phyloP scores from a whole-genome alignment of 208 protist genomes.

The Crithidia thermophila region DNA sequence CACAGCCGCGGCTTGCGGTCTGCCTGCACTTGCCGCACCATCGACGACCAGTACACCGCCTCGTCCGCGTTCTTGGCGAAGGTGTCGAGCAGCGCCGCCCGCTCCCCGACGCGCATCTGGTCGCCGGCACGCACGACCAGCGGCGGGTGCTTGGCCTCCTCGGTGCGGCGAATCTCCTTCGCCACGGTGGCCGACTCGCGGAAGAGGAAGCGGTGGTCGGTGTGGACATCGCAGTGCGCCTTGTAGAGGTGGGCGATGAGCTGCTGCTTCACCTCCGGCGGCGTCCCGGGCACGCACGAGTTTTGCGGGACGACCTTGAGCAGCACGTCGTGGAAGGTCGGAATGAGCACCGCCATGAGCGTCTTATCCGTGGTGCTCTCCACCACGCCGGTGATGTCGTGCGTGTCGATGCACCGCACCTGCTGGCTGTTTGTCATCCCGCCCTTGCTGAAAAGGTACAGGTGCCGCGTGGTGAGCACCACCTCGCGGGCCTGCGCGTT shows the following conservation, averaged over 20 bases:
- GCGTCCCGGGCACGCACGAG: constrained; percentile 22
- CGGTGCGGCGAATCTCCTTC: constrained; percentile 41
- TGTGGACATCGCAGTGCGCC: constrained; percentile 31
- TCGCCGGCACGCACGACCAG: constrained; percentile 16
- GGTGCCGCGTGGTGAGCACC: constrained; percentile 43
- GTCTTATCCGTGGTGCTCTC: constrained; percentile 43
- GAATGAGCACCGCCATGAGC: constrained; percentile 54
- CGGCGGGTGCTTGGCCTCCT: constrained; percentile 44
- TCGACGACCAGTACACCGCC: constrained; percentile 58
- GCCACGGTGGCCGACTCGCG: constrained; percentile 41
- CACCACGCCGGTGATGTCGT: constrained; percentile 58
- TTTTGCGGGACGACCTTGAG: constrained; percentile 45
- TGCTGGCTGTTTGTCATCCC: constrained; percentile 31
- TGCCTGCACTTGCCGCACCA: constrained; percentile 37
- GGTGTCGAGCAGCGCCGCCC: constrained; percentile 32
- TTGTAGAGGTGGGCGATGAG: constrained; percentile 67
- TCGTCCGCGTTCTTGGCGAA: constrained; percentile 52
- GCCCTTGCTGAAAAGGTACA: constrained; percentile 57
- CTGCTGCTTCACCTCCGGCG: constrained; percentile 51
- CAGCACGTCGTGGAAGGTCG: constrained; percentile 67
- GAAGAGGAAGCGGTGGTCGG: constrained; percentile 47
- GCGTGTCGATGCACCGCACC: constrained; percentile 45
- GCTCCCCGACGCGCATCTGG: constrained; percentile 27
- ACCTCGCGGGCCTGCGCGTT: constrained; percentile 53
- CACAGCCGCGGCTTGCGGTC: constrained; percentile 37